Conservation (phyloP, 139 green algal species). For the Marvania coccoides region DNA sequence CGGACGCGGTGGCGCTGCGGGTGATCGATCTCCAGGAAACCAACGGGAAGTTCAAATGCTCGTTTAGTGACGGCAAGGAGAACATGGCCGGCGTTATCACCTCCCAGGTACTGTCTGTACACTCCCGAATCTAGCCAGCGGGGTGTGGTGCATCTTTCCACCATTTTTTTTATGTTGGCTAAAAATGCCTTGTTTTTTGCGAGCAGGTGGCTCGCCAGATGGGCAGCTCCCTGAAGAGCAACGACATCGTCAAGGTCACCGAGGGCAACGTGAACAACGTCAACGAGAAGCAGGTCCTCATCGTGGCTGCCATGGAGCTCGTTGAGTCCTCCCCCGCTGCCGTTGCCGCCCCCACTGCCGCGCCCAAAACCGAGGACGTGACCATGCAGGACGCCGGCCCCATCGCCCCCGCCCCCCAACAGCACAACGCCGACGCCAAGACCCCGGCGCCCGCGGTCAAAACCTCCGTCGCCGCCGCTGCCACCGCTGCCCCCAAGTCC, state of each 20-base stretch:
- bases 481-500: neutral
- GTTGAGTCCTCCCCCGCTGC: neutral
- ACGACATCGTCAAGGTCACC: constrained; percentile 16
- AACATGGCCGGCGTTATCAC: constrained; percentile 31
- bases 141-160: too few species aligned
- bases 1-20: neutral
- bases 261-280: constrained; percentile 19
- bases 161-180: too few species aligned
- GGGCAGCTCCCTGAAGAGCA: constrained; percentile 5
- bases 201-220: constrained; percentile 7
- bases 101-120: constrained; percentile 36
- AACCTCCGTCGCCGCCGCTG: neutral
- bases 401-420: neutral
- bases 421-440: neutral
- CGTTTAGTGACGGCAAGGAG: constrained; percentile 35
- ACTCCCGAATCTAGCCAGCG: too few species aligned
- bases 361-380: neutral
- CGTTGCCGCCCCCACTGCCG: neutral
- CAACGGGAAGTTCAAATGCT: constrained; percentile 31
- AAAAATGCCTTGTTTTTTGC: neutral
- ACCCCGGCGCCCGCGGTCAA: constrained; percentile 9
- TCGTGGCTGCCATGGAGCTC: constrained; percentile 21
- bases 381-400: neutral
- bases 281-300: constrained; percentile 11
- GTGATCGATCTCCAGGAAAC: constrained; percentile 15